Base-by-base conservation (phyloP, 305 asterid species). In the Plantago coronopus region DNA sequence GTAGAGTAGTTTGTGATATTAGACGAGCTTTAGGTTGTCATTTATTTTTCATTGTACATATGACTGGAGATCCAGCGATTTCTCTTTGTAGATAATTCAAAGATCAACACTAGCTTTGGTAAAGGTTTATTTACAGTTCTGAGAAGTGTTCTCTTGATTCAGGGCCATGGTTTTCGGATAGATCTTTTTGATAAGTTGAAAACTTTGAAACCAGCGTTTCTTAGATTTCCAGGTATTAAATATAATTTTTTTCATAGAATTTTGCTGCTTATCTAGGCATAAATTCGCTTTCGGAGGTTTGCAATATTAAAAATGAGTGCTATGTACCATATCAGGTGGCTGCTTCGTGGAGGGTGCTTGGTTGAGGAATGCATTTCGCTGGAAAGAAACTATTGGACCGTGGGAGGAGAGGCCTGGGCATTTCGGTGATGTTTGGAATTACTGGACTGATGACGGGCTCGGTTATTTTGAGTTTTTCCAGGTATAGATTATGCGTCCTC, bases 401-500 rank as follows among this genome's bases (percentile, higher is more conserved):
- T 89, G 97, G 99, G 91, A 94, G 70, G 91, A 85, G 83, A 84
- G 97, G 77, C 87, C 97, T 0, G 96, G 99, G 34, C 97, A 94
- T 79, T 94, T 83, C 54, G 99, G 96, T 50, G 97, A 93, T 43
- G 97, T 89, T 57, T 94, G 97, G 97, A 44, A 69, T 62, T 94
- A 94, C 74, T 94, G 97, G 97, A 94, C 96, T 40, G 97, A 94
- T 69, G 99, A 87, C 69, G 96, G 96, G 11, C 69, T 89, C 29
- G 99, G 97, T 19, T 91, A 89, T 74, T 79, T 75, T 55, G 96
- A 94, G 78, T 87, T 89, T 81, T 83, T 94, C 65, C 99, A 81
- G 91, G 99, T 83, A 73, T 49, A 23, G 38, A 23, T 58, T 43
- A 18, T 58, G 19, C 44, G 19, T 55, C 20, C 40, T 45, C 47